phyloP scores from a whole-genome alignment of 495 filamentous ascomycete genomes.

The Tuber magnatum region DNA sequence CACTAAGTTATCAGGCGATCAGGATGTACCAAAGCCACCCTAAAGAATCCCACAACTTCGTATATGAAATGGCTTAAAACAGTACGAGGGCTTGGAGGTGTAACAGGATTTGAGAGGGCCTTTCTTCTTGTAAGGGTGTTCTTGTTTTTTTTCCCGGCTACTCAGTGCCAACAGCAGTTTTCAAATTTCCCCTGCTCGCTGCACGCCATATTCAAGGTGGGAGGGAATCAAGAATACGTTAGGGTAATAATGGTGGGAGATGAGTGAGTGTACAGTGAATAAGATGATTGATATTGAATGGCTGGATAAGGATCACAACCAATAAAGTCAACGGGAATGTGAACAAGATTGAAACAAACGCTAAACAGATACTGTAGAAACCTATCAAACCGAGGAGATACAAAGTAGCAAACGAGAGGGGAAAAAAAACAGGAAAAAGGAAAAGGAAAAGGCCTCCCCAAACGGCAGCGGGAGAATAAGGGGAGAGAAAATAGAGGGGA shows the following conservation, averaged over 20 bases:
- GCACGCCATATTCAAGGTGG: not conserved
- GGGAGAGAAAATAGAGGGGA: too few species aligned
- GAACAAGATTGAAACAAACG: not conserved
- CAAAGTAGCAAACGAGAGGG: not conserved
- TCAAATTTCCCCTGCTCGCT: not conserved
- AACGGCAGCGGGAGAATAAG: not conserved
- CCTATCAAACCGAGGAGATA: not conserved
- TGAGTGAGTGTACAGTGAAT: not conserved
- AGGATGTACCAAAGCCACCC: not conserved
- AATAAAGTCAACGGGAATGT: not conserved
- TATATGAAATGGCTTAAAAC: not conserved
- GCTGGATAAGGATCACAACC: not conserved
- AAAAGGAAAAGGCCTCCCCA: not conserved
- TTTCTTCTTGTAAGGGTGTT: not conserved
- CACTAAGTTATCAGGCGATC: not conserved
- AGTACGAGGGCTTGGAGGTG: not conserved
- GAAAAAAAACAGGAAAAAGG: not conserved
- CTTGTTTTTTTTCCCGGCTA: not conserved
- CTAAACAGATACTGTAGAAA: not conserved
- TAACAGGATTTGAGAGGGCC: not conserved
- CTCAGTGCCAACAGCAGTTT: constrained; percentile 2
- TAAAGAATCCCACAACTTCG: not conserved
- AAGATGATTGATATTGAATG: constrained; percentile 3
- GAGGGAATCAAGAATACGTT: constrained; percentile 3
- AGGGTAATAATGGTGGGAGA: not conserved